phyloP scores from a whole-genome alignment of 257 asterid species.

The Scutellaria minor region DNA sequence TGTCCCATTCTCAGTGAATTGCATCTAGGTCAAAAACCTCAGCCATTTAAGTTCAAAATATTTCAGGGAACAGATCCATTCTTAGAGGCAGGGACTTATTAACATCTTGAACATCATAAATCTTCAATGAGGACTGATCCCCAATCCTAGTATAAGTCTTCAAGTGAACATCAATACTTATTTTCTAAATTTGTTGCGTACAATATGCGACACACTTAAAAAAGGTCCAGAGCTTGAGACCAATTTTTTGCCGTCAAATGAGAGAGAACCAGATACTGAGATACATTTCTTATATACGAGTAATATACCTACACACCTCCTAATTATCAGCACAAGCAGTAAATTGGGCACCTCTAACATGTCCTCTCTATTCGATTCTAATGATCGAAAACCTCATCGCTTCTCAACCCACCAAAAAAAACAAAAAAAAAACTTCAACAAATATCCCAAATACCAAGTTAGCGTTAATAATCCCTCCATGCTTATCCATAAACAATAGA shows the following conservation, averaged over 20 bases:
- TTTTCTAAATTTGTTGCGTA: not conserved
- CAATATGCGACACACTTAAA: not conserved
- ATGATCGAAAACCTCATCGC: not conserved
- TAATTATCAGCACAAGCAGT: not conserved
- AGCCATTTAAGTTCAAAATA: not conserved
- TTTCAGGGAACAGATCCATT: not conserved
- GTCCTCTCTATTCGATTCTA: not conserved
- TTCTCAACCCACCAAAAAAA: not conserved
- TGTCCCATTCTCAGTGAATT: not conserved
- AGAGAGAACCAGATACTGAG: not conserved
- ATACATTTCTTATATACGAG: not conserved
- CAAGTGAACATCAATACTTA: not conserved
- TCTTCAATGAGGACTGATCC: not conserved
- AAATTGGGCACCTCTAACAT: not conserved
- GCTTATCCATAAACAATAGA: not conserved
- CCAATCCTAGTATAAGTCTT: not conserved
- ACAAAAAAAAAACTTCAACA: not conserved
- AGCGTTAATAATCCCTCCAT: conserved; percentile 7
- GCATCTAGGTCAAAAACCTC: not conserved
- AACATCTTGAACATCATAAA: not conserved
- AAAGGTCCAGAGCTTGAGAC: not conserved
- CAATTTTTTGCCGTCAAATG: not conserved
- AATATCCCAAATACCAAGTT: conserved; percentile 8
- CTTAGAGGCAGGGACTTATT: not conserved
- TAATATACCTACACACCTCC: not conserved